These are phyloP conservation scores for Hymenoscyphus repandus DNA, from an alignment of 2,329 filamentous ascomycete genomes.

Conservation along the genomic window DNA sequence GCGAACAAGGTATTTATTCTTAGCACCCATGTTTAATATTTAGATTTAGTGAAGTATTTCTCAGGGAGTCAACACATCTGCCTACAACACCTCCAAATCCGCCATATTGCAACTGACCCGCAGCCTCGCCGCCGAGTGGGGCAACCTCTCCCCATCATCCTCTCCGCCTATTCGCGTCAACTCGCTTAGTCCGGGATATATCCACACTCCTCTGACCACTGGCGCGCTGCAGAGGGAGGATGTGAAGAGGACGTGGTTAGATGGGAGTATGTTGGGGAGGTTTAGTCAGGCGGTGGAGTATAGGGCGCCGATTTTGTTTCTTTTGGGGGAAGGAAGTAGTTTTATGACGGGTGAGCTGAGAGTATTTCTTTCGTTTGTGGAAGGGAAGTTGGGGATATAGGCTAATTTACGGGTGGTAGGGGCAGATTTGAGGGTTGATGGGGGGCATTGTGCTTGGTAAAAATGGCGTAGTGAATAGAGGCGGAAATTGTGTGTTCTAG, in stretches of 20 bases:
- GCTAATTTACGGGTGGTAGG: too few relatives aligned
- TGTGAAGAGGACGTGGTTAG: constrained; percentile 48
- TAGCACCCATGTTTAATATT: too few relatives aligned
- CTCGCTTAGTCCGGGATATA: constrained; percentile 61
- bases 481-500: too few relatives aligned
- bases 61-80: constrained; percentile 10
- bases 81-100: constrained; percentile 57
- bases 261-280: constrained; percentile 52
- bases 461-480: too few relatives aligned
- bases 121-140: constrained; percentile 62
- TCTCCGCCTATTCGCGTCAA: constrained; percentile 46
- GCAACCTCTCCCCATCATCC: constrained; percentile 48
- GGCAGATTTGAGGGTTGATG: constrained; percentile 42
- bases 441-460: constrained; percentile 46
- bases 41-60: too few relatives aligned
- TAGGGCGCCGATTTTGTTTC: constrained; percentile 47
- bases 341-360: constrained; percentile 42
- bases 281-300: constrained; percentile 54
- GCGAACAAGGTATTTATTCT: constrained; percentile 64
- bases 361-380: too few relatives aligned
- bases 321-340: constrained; percentile 37
- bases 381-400: too few relatives aligned
- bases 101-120: constrained; percentile 57
- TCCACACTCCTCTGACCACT: constrained; percentile 60
- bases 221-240: constrained; percentile 64